Evolutionary conservation across 2,329 filamentous ascomycete genomes (phyloP).

Genomic region (Colletotrichum somersetense): DNA sequence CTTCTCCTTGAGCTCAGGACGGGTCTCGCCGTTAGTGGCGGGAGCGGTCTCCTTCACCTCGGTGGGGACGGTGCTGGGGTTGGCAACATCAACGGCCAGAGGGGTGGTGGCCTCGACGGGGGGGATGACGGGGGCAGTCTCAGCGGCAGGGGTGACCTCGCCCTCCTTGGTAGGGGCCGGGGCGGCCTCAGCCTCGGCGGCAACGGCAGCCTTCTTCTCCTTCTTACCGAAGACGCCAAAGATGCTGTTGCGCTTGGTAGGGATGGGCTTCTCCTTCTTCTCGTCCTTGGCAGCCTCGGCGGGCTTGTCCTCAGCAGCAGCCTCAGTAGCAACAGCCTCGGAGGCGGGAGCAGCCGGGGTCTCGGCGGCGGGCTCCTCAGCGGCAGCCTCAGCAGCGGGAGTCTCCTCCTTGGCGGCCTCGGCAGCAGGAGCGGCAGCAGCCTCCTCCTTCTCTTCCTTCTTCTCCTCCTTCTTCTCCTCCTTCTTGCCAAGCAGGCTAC

Average conservation of each 20-base stretch:
- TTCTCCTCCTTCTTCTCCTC: conserved; percentile 47
- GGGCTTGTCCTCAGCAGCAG: conserved; percentile 45
- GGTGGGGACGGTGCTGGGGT: conserved; percentile 59
- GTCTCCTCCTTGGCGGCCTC: conserved; percentile 49
- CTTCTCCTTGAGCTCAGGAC: conserved; percentile 81
- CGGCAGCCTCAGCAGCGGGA: conserved; percentile 50
- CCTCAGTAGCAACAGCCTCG: conserved; percentile 44
- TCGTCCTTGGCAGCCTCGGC: conserved; percentile 52
- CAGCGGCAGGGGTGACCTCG: conserved; percentile 56
- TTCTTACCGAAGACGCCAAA: conserved; percentile 68
- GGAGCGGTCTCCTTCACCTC: conserved; percentile 61
- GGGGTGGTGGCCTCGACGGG: conserved; percentile 70
- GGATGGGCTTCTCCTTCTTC: conserved; percentile 58
- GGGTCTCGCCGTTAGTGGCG: conserved; percentile 64
- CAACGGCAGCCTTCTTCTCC: conserved; percentile 70
- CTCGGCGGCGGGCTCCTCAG: conserved; percentile 54
- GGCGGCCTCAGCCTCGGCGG: conserved; percentile 61
- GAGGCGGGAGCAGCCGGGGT: conserved; percentile 51
- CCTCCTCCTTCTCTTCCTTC: conserved; percentile 56
- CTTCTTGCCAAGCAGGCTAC: conserved; percentile 68
- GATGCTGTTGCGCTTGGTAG: conserved; percentile 69
- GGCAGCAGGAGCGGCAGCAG: conserved; percentile 49
- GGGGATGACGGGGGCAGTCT: conserved; percentile 70
- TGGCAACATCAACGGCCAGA: conserved; percentile 66
- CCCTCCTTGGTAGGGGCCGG: conserved; percentile 58